Percentiles rank a stretch among this genome's conserved stretches.
Evolutionary conservation across 768 basidiomycete genomes (phyloP).

Genomic region (Lactifluus echinatus): DNA sequence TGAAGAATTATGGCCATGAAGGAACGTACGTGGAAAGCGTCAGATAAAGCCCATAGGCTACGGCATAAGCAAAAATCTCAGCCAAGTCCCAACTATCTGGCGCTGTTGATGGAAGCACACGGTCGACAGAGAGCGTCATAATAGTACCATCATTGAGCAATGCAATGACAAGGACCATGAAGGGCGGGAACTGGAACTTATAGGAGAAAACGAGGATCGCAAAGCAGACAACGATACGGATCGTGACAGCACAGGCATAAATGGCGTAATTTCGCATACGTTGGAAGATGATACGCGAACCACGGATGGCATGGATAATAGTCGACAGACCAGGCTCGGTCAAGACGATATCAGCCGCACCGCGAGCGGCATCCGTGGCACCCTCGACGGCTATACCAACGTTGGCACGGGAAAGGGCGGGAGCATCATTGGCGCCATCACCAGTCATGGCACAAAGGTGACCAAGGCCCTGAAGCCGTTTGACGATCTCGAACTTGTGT

Average conservation of each 20-base stretch:
- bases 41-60: conserved; percentile 93
- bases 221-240: conserved; percentile 98
- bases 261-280: conserved; percentile 99
- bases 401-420: conserved; percentile 95
- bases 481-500: conserved; percentile 99
- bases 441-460: conserved; percentile 99
- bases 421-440: conserved; percentile 98
- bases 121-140: conserved; percentile 96
- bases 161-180: conserved; percentile 98
- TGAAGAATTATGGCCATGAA: conserved; percentile 8
- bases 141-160: conserved; percentile 97
- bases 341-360: conserved; percentile 96
- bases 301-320: conserved; percentile 97
- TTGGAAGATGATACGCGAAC: conserved; percentile 98
- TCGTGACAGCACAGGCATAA: conserved; percentile 91
- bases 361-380: conserved; percentile 97
- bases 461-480: conserved; percentile 92
- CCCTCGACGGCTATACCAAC: conserved; percentile 99
- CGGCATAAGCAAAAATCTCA: conserved; percentile 92
- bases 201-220: conserved; percentile 92
- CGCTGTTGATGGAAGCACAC: conserved; percentile 85
- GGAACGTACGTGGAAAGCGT: conserved; percentile 76
- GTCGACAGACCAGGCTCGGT: conserved; percentile 98
- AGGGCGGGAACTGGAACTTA: conserved; percentile 98
- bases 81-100: conserved; percentile 95